phyloP scores from a whole-genome alignment of 1,139 yeast species.

The Hanseniaspora sp. region DNA sequence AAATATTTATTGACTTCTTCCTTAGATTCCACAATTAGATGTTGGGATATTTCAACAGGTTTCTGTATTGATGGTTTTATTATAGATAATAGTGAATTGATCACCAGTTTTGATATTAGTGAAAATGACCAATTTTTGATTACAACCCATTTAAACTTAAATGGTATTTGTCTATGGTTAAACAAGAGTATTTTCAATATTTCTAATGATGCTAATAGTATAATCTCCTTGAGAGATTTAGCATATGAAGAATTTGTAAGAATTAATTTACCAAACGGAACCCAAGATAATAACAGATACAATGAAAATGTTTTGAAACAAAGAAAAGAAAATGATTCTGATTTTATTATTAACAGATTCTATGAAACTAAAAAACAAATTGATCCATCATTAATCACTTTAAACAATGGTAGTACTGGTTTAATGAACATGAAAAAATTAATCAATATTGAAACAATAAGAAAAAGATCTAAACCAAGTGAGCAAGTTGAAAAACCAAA shows the following conservation, averaged over 20 bases:
- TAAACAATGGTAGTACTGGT: conserved; percentile 55
- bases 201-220: conserved; percentile 13
- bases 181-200: conserved; percentile 71
- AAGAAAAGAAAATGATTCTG: conserved; percentile 24
- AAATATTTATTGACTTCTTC: conserved; percentile 85
- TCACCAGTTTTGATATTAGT: conserved; percentile 68
- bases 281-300: conserved; percentile 32
- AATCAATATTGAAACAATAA: conserved; percentile 71
- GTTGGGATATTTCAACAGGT: conserved; percentile 98
- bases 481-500: conserved; percentile 84
- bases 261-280: conserved; percentile 69
- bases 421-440: conserved; percentile 56
- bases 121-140: conserved; percentile 88
- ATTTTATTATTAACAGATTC: conserved; percentile 26
- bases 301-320: conserved; percentile 30
- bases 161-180: conserved; percentile 89
- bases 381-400: conserved; percentile 50
- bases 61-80: conserved; percentile 88
- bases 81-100: conserved; percentile 51
- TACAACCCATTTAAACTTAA: conserved; percentile 82
- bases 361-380: conserved; percentile 61
- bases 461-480: conserved; percentile 74
- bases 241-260: conserved; percentile 61
- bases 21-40: conserved; percentile 77
- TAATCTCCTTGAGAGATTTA: conserved; percentile 58